Conservation (phyloP, 495 filamentous ascomycete genomes). For the Podospora fimiseda region DNA sequence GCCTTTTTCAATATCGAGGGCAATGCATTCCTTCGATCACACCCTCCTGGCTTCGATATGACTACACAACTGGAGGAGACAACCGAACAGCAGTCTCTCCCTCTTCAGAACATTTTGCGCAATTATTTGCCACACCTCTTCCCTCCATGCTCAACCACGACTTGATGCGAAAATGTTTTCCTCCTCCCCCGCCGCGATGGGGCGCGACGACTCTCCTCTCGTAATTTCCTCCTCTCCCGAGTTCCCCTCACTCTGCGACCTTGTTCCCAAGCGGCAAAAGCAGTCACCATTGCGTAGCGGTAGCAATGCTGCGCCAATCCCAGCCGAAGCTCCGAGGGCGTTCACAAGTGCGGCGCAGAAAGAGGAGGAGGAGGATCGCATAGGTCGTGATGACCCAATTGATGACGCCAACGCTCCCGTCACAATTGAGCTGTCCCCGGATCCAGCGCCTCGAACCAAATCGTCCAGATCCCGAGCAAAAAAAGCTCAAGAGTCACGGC, state of each 20-base stretch:
- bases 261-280: slow-evolving; percentile 23
- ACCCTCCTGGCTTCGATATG: not conserved
- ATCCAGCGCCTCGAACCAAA: not conserved
- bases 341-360: slow-evolving; percentile 35
- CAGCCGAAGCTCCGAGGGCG: slow-evolving; percentile 22
- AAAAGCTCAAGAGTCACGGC: not conserved
- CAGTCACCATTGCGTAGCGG: slow-evolving; percentile 24
- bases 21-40: too few relatives aligned
- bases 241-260: slow-evolving; percentile 37
- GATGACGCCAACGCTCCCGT: not conserved
- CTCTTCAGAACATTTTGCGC: not conserved
- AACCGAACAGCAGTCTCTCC: not conserved
- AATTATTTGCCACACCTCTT: slow-evolving; percentile 34
- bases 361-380: not conserved
- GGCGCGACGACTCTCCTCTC: slow-evolving; percentile 18
- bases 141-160: slow-evolving; percentile 20
- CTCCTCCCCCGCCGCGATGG: slow-evolving; percentile 31
- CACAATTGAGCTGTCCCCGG: not conserved
- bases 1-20: too few relatives aligned
- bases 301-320: slow-evolving; percentile 28
- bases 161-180: slow-evolving; percentile 29
- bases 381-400: not conserved
- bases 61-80: too few relatives aligned
- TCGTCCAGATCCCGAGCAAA: not conserved
- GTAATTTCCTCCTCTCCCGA: slow-evolving; percentile 44